Percentiles rank a stretch among this genome's conserved stretches.
These are phyloP conservation scores for Umbelopsis vinacea DNA, from an alignment of 192 early-diverging fungal genomes.

Conservation along the genomic window DNA sequence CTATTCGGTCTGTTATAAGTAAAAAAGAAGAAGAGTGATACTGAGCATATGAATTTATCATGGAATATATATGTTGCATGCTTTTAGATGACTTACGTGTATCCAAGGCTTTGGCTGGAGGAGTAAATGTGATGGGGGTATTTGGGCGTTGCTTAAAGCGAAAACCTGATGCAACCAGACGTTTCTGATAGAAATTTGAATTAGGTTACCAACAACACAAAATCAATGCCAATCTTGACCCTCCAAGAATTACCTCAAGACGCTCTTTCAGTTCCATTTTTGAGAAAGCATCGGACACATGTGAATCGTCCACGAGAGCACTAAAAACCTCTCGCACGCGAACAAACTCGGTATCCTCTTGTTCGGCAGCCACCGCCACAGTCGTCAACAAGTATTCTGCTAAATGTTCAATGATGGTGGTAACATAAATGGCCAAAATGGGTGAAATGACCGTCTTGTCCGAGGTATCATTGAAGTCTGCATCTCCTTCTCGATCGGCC, in stretches of 20 bases:
- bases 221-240: too few relatives aligned
- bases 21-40: not conserved
- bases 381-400: constrained; percentile 58
- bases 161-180: not conserved
- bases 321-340: constrained; percentile 53
- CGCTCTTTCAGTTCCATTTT: constrained; percentile 50
- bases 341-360: constrained; percentile 53
- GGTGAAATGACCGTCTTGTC: constrained; percentile 32
- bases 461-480: not conserved
- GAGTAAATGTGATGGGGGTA: constrained; percentile 18
- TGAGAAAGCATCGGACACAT: constrained; percentile 51
- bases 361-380: constrained; percentile 54
- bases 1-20: not conserved
- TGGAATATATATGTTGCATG: too few relatives aligned
- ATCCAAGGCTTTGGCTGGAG: not conserved
- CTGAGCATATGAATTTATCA: too few relatives aligned
- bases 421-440: constrained; percentile 57
- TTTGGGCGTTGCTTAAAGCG: not conserved
- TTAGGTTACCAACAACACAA: too few relatives aligned
- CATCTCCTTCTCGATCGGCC: constrained; percentile 28
- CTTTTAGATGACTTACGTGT: too few relatives aligned
- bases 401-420: constrained; percentile 60
- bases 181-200: not conserved
- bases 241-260: constrained; percentile 60
- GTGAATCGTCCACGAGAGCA: constrained; percentile 54